Evolutionary conservation across 106 monocot genomes (phyloP).

Genomic region (Triglochin maritima): DNA sequence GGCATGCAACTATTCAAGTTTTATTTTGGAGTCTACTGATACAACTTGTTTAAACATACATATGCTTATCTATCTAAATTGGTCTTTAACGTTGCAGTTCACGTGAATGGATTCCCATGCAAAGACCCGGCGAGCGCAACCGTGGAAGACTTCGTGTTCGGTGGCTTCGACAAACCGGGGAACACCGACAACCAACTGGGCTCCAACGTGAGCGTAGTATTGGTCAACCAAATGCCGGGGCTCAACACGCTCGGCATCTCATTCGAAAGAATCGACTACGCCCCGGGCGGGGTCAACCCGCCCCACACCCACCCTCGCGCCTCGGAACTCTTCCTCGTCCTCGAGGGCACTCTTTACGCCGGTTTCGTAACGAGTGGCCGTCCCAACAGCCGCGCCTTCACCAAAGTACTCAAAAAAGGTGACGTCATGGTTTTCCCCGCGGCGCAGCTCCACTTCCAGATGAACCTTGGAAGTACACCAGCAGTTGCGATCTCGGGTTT

Average conservation of each 20-base stretch:
- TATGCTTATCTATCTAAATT: too few species aligned
- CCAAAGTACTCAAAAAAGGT: neutral
- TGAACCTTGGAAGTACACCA: neutral
- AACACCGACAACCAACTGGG: neutral
- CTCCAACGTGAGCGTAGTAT: neutral
- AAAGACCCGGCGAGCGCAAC: neutral
- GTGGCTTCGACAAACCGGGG: neutral
- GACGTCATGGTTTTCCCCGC: constrained; percentile 6
- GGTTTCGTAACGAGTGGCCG: neutral
- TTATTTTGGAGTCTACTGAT: too few species aligned
- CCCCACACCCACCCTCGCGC: constrained; percentile 10
- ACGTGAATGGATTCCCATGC: constrained; percentile 4
- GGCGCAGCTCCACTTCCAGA: constrained; percentile 6
- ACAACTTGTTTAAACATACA: too few species aligned
- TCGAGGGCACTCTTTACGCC: constrained; percentile 2
- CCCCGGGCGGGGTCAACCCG: neutral
- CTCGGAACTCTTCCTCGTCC: neutral
- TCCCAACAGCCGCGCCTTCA: neutral
- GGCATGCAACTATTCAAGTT: too few species aligned
- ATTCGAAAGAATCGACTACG: constrained; percentile 4
- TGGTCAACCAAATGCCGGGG: neutral
- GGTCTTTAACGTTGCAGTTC: neutral
- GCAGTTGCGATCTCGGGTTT: constrained; percentile 1
- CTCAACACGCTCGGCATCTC: constrained; percentile 3
- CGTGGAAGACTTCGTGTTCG: constrained; percentile 8